These are phyloP conservation scores for Colletotrichum sublineola DNA, from an alignment of 2,329 filamentous ascomycete genomes.

Conservation along the genomic window DNA sequence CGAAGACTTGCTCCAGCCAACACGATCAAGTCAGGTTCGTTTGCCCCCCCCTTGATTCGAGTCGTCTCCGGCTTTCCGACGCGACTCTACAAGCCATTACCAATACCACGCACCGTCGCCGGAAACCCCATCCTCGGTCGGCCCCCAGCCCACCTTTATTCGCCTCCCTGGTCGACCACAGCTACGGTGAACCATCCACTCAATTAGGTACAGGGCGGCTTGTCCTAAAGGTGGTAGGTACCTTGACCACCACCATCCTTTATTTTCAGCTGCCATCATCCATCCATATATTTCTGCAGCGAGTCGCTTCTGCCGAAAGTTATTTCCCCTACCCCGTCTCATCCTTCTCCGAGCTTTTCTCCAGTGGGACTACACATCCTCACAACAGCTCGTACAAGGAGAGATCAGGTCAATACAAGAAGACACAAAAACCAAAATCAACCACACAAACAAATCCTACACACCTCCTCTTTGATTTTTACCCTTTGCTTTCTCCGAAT, in stretches of 20 bases:
- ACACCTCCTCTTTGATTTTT: conserved; percentile 1
- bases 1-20: neutral
- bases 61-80: conserved; percentile 23
- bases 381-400: neutral
- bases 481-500: neutral
- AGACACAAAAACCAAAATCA: neutral
- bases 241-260: conserved; percentile 1
- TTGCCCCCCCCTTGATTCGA: conserved; percentile 18
- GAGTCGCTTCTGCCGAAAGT: neutral
- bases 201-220: conserved; percentile 9
- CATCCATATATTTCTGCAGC: conserved; percentile 13
- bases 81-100: conserved; percentile 35
- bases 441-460: neutral
- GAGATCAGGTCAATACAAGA: neutral
- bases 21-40: conserved; percentile 6
- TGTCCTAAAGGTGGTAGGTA: conserved; percentile 6
- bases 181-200: conserved; percentile 16
- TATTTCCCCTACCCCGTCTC: neutral
- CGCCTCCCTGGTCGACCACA: conserved; percentile 33
- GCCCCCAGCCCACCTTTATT: conserved; percentile 40
- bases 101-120: conserved; percentile 31
- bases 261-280: neutral
- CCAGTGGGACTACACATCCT: neutral
- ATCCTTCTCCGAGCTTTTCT: conserved; percentile 6
- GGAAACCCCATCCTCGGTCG: conserved; percentile 25